These are phyloP conservation scores for Epichloe scottii DNA, from an alignment of 2,329 filamentous ascomycete genomes.

Conservation along the genomic window DNA sequence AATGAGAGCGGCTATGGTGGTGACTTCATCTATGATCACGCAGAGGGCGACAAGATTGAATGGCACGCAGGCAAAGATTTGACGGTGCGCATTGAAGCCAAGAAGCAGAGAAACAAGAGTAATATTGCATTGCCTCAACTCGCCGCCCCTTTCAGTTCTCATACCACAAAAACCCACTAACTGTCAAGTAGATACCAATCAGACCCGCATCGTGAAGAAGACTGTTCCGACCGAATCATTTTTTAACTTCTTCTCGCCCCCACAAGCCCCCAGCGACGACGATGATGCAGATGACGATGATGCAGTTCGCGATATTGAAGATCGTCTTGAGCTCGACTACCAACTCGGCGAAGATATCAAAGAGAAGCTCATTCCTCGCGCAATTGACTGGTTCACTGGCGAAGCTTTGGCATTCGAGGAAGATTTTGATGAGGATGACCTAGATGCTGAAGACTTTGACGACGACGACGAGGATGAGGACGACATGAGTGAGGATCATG, in stretches of 20 bases:
- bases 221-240: constrained; percentile 97
- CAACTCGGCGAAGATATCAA: constrained; percentile 99
- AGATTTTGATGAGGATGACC: constrained; percentile 60
- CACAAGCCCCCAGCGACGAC: constrained; percentile 67
- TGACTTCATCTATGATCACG: constrained; percentile 99
- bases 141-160: not conserved
- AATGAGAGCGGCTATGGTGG: constrained; percentile 97
- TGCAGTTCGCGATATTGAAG: constrained; percentile 82
- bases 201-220: constrained; percentile 98
- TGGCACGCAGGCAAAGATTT: constrained; percentile 92
- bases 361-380: constrained; percentile 96
- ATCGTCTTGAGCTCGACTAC: constrained; percentile 95
- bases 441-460: constrained; percentile 33
- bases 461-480: constrained; percentile 80
- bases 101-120: constrained; percentile 99
- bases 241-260: constrained; percentile 98
- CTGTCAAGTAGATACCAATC: constrained; percentile 76
- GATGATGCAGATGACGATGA: constrained; percentile 60
- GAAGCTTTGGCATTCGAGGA: constrained; percentile 97
- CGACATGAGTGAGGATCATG: constrained; percentile 71
- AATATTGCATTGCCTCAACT: constrained; percentile 15
- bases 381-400: constrained; percentile 98
- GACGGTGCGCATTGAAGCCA: constrained; percentile 90
- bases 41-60: constrained; percentile 94
- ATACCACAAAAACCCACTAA: not conserved